Conservation (phyloP, 345 rosid species). For the Bruguiera sexangula region DNA sequence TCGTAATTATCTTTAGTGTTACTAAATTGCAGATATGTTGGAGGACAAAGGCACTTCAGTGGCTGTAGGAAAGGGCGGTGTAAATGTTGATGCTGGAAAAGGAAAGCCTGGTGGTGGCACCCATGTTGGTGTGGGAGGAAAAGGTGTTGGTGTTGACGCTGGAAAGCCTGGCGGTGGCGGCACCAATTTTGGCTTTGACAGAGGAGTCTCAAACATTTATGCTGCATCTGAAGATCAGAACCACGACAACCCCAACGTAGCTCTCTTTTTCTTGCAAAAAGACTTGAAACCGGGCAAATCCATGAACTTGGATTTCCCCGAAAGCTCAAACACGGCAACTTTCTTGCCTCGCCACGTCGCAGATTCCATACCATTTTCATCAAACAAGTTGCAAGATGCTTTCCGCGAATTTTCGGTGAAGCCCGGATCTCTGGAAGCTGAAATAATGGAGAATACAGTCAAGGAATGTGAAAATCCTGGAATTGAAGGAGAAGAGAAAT, state of each 20-base stretch:
- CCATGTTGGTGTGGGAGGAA: too few species aligned
- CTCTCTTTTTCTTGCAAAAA: constrained; percentile 81
- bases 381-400: constrained; percentile 50
- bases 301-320: constrained; percentile 58
- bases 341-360: constrained; percentile 73
- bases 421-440: constrained; percentile 59
- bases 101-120: constrained; percentile 13
- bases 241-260: constrained; percentile 50
- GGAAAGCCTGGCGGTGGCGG: constrained; percentile 23
- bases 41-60: constrained; percentile 54
- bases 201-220: too few species aligned
- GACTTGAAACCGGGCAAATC: constrained; percentile 50
- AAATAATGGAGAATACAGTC: constrained; percentile 41
- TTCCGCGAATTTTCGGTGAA: constrained; percentile 48
- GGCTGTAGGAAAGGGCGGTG: constrained; percentile 40
- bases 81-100: constrained; percentile 52
- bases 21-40: constrained; percentile 34
- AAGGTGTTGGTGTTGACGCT: constrained; percentile 52
- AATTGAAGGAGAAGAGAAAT: constrained; percentile 22
- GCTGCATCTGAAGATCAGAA: constrained; percentile 68
- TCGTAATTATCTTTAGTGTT: neutral
- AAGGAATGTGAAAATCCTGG: constrained; percentile 8
- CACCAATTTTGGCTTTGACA: too few species aligned
- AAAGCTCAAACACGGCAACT: constrained; percentile 37
- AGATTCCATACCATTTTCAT: constrained; percentile 59